A percentile compares a stretch with the other conserved stretches of the same genome.
phyloP scores from a whole-genome alignment of 345 rosid species.

The Gossypium arboreum region DNA sequence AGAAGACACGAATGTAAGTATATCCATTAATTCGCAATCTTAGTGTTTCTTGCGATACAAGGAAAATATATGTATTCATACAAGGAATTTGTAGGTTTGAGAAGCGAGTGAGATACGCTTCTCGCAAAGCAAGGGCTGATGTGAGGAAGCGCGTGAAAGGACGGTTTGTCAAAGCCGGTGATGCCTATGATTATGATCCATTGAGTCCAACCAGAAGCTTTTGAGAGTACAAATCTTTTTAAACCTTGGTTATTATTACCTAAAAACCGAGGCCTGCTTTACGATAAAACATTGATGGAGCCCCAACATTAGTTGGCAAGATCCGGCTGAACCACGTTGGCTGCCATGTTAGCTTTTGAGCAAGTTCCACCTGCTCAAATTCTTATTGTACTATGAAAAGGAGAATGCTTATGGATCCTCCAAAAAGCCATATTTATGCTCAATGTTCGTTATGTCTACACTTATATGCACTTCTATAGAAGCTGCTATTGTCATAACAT shows the following conservation, averaged over 20 bases:
- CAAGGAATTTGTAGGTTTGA: constrained; percentile 61
- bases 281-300: constrained; percentile 14
- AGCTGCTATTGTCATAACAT: constrained; percentile 10
- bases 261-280: constrained; percentile 19
- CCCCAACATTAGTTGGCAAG: constrained; percentile 12
- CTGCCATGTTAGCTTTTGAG: background rate
- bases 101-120: constrained; percentile 88
- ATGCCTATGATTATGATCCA: constrained; percentile 91
- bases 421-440: constrained; percentile 16
- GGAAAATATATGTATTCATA: background rate
- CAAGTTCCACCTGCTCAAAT: constrained; percentile 11
- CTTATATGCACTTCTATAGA: background rate
- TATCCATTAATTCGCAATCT: background rate
- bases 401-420: constrained; percentile 15
- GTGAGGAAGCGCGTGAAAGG: constrained; percentile 96
- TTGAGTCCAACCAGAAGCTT: constrained; percentile 79
- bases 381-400: constrained; percentile 11
- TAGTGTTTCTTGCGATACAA: background rate
- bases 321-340: background rate
- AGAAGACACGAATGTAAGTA: constrained; percentile 93
- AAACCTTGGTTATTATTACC: constrained; percentile 27
- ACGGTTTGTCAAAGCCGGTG: constrained; percentile 93
- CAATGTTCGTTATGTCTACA: constrained; percentile 10
- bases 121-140: constrained; percentile 99
- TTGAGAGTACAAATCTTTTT: constrained; percentile 41